A percentile compares a stretch with the other conserved stretches of the same genome.
These are phyloP conservation scores for Coemansia sp. DNA, from an alignment of 192 early-diverging fungal species.

Conservation along the genomic window DNA sequence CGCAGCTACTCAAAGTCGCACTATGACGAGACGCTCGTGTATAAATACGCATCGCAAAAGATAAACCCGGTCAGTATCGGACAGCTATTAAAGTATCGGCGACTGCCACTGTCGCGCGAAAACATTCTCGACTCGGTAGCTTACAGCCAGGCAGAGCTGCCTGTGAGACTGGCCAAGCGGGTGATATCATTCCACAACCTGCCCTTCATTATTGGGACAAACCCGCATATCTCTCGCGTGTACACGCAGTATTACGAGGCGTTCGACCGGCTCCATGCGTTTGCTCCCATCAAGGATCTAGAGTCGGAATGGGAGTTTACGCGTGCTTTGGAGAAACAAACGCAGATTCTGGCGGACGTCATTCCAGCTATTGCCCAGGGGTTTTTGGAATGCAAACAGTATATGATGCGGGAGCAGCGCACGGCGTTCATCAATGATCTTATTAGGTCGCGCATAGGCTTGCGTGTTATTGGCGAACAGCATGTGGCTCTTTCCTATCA, in stretches of 20 bases:
- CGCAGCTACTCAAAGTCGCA: slow-evolving; percentile 22
- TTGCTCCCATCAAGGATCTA: slow-evolving; percentile 58
- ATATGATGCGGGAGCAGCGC: slow-evolving; percentile 69
- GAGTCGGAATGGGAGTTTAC: slow-evolving; percentile 66
- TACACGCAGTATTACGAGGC: slow-evolving; percentile 80
- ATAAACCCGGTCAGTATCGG: slow-evolving; percentile 69
- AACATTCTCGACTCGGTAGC: slow-evolving; percentile 57
- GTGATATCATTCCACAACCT: slow-evolving; percentile 82
- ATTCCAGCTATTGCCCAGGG: slow-evolving; percentile 90
- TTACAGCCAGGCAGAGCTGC: slow-evolving; percentile 76
- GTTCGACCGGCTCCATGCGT: slow-evolving; percentile 63
- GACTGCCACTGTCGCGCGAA: slow-evolving; percentile 54
- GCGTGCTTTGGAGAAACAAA: slow-evolving; percentile 65
- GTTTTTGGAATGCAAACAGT: slow-evolving; percentile 85
- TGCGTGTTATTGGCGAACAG: slow-evolving; percentile 91
- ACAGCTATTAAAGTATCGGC: slow-evolving; percentile 72
- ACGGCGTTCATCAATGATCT: slow-evolving; percentile 78
- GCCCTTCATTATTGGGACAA: slow-evolving; percentile 95
- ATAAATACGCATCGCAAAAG: slow-evolving; percentile 45
- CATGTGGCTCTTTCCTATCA: slow-evolving; percentile 71
- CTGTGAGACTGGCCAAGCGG: slow-evolving; percentile 82
- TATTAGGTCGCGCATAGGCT: slow-evolving; percentile 86
- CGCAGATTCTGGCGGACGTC: slow-evolving; percentile 75
- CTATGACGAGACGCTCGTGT: slow-evolving; percentile 48
- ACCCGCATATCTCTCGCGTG: slow-evolving; percentile 83